Percentiles rank a stretch among this genome's conserved stretches.
phyloP scores from a whole-genome alignment of 169 alveolate genomes.

The Amoebophrya sp. region DNA sequence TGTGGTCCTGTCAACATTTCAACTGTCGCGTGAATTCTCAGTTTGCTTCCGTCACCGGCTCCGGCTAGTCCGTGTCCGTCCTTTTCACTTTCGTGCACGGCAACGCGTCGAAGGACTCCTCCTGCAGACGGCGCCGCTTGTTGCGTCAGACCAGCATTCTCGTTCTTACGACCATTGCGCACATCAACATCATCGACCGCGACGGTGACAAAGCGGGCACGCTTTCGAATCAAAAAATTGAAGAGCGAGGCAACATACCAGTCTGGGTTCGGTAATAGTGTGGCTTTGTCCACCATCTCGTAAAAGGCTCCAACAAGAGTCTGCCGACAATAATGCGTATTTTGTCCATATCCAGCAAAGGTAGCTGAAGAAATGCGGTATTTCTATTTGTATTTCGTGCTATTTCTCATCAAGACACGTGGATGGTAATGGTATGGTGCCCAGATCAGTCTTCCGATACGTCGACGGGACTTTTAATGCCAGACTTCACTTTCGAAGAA shows the following conservation, averaged over 20 bases:
- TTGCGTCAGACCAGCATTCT: background rate
- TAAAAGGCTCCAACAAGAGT: background rate
- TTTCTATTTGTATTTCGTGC: no score
- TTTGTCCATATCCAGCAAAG: background rate
- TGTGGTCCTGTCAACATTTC: no score
- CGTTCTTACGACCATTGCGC: background rate
- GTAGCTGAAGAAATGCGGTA: no score
- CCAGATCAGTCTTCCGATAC: no score
- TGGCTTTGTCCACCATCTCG: background rate
- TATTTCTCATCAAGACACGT: no score
- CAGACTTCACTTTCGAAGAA: no score
- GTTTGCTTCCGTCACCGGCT: no score
- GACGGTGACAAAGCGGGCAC: background rate
- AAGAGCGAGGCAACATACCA: background rate
- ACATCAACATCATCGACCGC: background rate
- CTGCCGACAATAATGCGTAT: background rate
- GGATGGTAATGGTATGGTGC: no score
- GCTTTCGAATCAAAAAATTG: background rate
- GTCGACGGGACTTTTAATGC: no score
- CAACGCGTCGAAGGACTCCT: background rate
- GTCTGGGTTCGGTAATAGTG: background rate
- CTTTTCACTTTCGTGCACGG: background rate
- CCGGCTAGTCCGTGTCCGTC: background rate
- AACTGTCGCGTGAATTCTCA: no score
- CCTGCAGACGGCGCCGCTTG: background rate